phyloP scores from a whole-genome alignment of 192 early-diverging fungal species.

The Phlyctochytrium planicorne region DNA sequence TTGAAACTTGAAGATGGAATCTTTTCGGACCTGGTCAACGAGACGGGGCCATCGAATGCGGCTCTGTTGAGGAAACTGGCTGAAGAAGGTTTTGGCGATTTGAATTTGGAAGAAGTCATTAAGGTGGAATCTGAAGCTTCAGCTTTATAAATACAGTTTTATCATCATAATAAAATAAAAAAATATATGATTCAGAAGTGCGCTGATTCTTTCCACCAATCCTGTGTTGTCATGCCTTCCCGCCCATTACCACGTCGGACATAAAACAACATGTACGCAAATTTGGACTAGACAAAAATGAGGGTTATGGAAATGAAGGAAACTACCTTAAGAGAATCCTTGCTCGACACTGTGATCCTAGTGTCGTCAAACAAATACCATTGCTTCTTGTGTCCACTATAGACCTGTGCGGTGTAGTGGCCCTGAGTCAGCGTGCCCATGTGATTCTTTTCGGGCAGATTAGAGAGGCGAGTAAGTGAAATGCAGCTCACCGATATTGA shows the following conservation, averaged over 20 bases:
- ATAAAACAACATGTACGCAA: slow-evolving; percentile 68
- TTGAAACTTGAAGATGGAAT: slow-evolving; percentile 34
- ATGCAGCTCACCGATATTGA: slow-evolving; percentile 58
- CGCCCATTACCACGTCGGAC: slow-evolving; percentile 20
- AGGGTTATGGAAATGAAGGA: slow-evolving; percentile 6
- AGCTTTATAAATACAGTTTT: no score
- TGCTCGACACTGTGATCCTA: slow-evolving; percentile 42
- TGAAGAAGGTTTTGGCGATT: no score
- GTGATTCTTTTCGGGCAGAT: slow-evolving; percentile 54
- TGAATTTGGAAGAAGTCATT: no score
- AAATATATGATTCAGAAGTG: no score
- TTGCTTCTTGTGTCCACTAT: slow-evolving; percentile 58
- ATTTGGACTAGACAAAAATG: slow-evolving; percentile 38
- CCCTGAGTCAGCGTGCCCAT: slow-evolving; percentile 78
- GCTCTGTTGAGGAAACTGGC: slow-evolving; percentile 53
- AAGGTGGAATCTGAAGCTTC: no score
- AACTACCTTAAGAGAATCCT: slow-evolving; percentile 39
- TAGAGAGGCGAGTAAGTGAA: neutral
- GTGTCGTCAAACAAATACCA: slow-evolving; percentile 86
- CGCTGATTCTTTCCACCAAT: slow-evolving; percentile 33
- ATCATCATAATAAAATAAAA: no score
- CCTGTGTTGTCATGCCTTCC: slow-evolving; percentile 11
- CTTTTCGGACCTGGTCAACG: slow-evolving; percentile 62
- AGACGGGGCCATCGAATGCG: slow-evolving; percentile 64
- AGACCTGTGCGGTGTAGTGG: slow-evolving; percentile 80